Percentiles rank a stretch among this genome's conserved stretches.
Evolutionary conservation across 192 early-diverging fungal genomes (phyloP).

Genomic region (Coemansia sp.): DNA sequence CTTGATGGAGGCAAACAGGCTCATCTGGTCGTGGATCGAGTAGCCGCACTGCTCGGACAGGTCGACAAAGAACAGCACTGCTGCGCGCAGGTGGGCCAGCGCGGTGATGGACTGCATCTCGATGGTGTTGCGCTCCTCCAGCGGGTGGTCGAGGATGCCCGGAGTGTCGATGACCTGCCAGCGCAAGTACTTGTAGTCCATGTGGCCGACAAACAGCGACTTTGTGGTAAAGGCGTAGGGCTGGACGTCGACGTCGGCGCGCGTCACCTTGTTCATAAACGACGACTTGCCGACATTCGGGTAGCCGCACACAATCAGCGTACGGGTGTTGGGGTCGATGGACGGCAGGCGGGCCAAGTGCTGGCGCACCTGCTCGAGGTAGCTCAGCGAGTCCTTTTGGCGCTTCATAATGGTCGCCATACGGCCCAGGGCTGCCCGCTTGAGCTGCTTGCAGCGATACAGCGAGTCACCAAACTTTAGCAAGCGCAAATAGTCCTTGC

Average conservation of each 20-base stretch:
- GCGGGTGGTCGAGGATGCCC: conserved; percentile 97
- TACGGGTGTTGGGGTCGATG: conserved; percentile 99
- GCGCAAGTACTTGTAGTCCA: conserved; percentile 99
- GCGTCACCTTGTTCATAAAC: conserved; percentile 98
- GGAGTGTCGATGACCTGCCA: conserved; percentile 99
- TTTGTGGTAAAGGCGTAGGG: conserved; percentile 99
- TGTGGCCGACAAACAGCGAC: conserved; percentile 99
- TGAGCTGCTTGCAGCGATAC: conserved; percentile 98
- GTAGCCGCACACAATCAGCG: conserved; percentile 97
- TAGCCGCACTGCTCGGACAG: conserved; percentile 98
- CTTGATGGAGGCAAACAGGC: conserved; percentile 91
- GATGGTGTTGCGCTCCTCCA: conserved; percentile 99
- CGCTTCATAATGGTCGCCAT: conserved; percentile 99
- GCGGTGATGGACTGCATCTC: conserved; percentile 99
- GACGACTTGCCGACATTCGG: conserved; percentile 99
- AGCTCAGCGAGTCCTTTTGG: conserved; percentile 95
- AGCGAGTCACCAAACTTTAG: conserved; percentile 99
- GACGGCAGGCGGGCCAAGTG: conserved; percentile 97
- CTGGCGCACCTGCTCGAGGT: conserved; percentile 98
- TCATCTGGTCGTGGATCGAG: conserved; percentile 86
- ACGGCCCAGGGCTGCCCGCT: conserved; percentile 96
- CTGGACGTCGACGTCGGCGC: conserved; percentile 99
- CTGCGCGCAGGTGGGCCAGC: conserved; percentile 93
- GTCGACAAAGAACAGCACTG: conserved; percentile 97
- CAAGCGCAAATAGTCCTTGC: conserved; percentile 94